Percentiles rank a stretch among this genome's conserved stretches.
phyloP scores from a whole-genome alignment of 2,329 filamentous ascomycete species.

The Eurotiales sp. region DNA sequence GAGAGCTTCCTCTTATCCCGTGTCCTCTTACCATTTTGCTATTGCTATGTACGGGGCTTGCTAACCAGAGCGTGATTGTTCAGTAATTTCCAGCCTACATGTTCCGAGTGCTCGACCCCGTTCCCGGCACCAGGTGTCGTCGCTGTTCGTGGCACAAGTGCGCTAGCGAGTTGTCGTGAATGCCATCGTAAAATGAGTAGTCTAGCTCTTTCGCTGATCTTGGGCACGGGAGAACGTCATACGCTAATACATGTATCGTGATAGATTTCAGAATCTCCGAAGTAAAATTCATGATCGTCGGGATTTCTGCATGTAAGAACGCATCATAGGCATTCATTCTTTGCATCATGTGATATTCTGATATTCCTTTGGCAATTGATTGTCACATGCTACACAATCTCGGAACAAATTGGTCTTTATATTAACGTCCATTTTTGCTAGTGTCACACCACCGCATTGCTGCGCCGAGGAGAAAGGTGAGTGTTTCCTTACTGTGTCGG shows the following conservation, averaged over 20 bases:
- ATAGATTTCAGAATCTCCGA: conserved; percentile 66
- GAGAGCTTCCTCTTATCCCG: neutral
- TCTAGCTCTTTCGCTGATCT: conserved; percentile 17
- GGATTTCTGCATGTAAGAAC: conserved; percentile 48
- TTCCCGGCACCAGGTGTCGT: conserved; percentile 61
- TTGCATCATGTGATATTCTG: neutral
- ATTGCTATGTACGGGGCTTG: no score
- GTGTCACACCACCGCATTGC: conserved; percentile 11
- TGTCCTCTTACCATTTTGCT: neutral
- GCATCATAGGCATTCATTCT: neutral
- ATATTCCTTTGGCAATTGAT: neutral
- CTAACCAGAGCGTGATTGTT: no score
- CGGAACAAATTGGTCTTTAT: neutral
- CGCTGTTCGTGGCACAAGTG: conserved; percentile 69
- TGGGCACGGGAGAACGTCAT: neutral
- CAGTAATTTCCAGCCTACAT: conserved; percentile 78
- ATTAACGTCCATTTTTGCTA: neutral
- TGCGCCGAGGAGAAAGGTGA: conserved; percentile 14
- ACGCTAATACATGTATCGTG: conserved; percentile 30
- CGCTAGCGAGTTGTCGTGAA: conserved; percentile 70
- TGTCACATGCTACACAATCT: neutral
- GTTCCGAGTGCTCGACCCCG: conserved; percentile 67
- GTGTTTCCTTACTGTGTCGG: neutral
- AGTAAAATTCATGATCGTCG: conserved; percentile 71
- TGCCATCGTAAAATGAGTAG: conserved; percentile 74